Evolutionary conservation across 352 stramenopile genomes (phyloP), one percentile per base, ranked within the genome.

Genomic region (Globisporangium spinosum): DNA sequence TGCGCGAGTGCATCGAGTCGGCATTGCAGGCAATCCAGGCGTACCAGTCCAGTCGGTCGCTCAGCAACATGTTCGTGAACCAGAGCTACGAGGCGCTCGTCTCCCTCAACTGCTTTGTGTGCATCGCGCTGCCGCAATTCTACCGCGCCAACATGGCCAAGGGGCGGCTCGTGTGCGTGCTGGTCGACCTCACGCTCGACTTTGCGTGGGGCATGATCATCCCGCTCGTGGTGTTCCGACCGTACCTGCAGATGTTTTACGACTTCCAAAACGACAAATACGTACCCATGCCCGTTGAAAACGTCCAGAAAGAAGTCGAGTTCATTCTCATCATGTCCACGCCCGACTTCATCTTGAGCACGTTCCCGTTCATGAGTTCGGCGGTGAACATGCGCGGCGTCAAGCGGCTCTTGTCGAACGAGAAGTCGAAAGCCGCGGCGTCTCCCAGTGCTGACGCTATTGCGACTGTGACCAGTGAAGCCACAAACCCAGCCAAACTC

Each of bases 161-260:
- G 27, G 23, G 51, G 9, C 51, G 12, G 3, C n/a, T 57, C 3
- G 22, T 35, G 22, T 57, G 22, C 51, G 51, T 57, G 23, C 23
- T 57, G 10, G 17, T 57, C 10, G 51, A 57, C 23, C 51, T 57
- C 51, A 56, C 62, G 40, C 65, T 77, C 8, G 69, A 75, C 40
- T 75, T 73, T 23, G 59, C 68, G 5, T 77, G 72, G 69, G 72
- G 72, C 1, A 63, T 51, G 1, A 7, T 75, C 7, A 38, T 77
- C 25, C 72, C 72, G 2, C 29, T 73, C 13, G 62, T 66, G 62
- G 59, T 75, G 58, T 65, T 69, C 27, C 56, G 64, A 17, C 65
- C 69, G 17, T 70, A 70, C 12, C 13, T 70, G 7, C 32, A 40
- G 1, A n/a, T 70, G 9, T 56, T 45, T n/a, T 68, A 40, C 15